phyloP scores from a whole-genome alignment of 768 basidiomycete genomes.

The Pleurotus cornucopiae region DNA sequence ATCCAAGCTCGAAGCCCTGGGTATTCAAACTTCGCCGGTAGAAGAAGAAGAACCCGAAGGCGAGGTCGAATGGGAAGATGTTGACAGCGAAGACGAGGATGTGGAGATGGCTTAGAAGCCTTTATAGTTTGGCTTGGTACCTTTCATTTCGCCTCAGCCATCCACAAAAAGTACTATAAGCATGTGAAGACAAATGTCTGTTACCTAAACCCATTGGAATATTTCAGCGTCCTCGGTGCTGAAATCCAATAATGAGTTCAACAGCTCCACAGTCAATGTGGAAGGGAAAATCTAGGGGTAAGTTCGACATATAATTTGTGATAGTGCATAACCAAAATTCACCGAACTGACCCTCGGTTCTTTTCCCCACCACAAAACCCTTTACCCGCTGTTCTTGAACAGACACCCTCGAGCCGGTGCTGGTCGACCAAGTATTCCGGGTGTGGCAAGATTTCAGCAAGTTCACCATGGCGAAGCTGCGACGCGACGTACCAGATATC shows the following conservation, averaged over 20 bases:
- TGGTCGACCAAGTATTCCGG: background rate
- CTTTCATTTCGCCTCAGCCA: background rate
- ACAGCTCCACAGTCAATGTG: background rate
- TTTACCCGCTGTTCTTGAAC: background rate
- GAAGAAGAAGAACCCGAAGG: conserved; percentile 55
- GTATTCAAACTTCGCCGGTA: conserved; percentile 57
- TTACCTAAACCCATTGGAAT: too few species aligned
- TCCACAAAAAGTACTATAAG: background rate
- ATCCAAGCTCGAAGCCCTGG: conserved; percentile 57
- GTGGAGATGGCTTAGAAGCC: conserved; percentile 40
- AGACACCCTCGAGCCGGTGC: conserved; percentile 3
- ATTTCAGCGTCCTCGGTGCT: too few species aligned
- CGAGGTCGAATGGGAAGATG: conserved; percentile 58
- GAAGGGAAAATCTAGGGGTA: conserved; percentile 7
- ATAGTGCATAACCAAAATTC: background rate
- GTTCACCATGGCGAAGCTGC: conserved; percentile 39
- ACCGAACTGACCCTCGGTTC: background rate
- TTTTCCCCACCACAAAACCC: background rate
- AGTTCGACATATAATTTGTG: background rate
- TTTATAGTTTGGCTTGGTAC: conserved; percentile 2
- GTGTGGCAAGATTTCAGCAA: conserved; percentile 5
- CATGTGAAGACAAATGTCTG: conserved; percentile 1
- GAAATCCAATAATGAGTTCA: too few species aligned
- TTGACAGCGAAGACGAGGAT: conserved; percentile 51
- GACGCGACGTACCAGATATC: conserved; percentile 22